Evolutionary conservation across 2,329 filamentous ascomycete genomes (phyloP).

Genomic region (Cercospora brassicicola): DNA sequence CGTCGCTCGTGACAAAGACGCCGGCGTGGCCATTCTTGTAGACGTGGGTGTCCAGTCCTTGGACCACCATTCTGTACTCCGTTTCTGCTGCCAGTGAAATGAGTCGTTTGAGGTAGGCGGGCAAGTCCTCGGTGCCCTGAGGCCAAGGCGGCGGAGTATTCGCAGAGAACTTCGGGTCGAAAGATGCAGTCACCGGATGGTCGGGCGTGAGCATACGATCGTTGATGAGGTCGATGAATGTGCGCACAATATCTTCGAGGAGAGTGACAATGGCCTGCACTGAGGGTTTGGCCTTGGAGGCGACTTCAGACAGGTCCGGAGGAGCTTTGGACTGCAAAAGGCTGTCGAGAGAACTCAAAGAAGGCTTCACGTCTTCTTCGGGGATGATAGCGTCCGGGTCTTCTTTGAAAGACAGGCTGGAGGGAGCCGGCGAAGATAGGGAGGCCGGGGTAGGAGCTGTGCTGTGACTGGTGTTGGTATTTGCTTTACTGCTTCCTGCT

Average conservation of each 20-base stretch:
- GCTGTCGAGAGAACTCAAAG: slow-evolving; percentile 5
- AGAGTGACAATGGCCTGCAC: slow-evolving; percentile 10
- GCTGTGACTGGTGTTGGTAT: slow-evolving; percentile 11
- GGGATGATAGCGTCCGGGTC: not conserved
- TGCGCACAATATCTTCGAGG: slow-evolving; percentile 11
- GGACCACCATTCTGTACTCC: slow-evolving; percentile 8
- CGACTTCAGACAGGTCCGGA: slow-evolving; percentile 4
- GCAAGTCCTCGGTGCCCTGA: not conserved
- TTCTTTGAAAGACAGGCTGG: not conserved
- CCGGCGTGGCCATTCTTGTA: slow-evolving; percentile 16
- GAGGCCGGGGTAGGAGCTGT: slow-evolving; percentile 10
- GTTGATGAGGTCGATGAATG: slow-evolving; percentile 12
- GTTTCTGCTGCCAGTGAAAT: slow-evolving; percentile 4
- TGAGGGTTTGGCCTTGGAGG: slow-evolving; percentile 1
- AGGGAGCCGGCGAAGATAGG: slow-evolving; percentile 1
- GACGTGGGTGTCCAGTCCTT: slow-evolving; percentile 11
- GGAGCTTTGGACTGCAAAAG: slow-evolving; percentile 3
- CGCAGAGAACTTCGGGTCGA: slow-evolving; percentile 9
- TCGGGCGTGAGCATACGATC: not conserved
- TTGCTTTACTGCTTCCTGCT: slow-evolving; percentile 5
- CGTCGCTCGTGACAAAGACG: slow-evolving; percentile 12
- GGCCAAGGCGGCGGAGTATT: slow-evolving; percentile 12
- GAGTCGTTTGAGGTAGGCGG: slow-evolving; percentile 5
- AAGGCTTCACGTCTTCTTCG: slow-evolving; percentile 2
- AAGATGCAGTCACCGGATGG: slow-evolving; percentile 5